Evolutionary conservation across 306 rosid species (phyloP), one percentile per base, ranked within the genome.

Genomic region (Casuarina equisetifolia): DNA sequence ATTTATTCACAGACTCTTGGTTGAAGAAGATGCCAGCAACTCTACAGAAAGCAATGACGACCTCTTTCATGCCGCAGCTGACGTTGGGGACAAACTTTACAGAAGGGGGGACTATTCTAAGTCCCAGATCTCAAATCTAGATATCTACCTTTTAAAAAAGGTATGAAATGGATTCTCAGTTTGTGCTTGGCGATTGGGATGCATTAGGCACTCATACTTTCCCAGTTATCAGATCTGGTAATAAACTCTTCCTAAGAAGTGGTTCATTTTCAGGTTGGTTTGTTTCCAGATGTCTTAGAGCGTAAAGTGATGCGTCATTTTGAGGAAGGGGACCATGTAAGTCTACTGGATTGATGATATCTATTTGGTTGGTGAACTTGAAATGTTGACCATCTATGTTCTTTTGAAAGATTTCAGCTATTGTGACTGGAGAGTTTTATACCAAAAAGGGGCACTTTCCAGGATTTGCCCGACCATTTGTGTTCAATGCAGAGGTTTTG

Each of bases 231-330:
- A 48, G 11, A 48, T 48, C 46, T 17, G 35, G 42, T 13, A 36
- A 25, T 11, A 11, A 17, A 39, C 20, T 36, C 50, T 3, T 40
- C 35, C 5, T 74, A 25, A 77, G 12, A 54, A 17, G 77, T 66
- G 4, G 42, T 74, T 84, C 15, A 9, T 69, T 84, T 78, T 82
- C 84, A 95, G 97, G 98, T 95, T 84, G 98, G 98, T 81, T 54
- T 95, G 76, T 95, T 95, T 88, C 98, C 98, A 62, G 98, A 95
- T 91, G 81, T 95, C 74, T 25, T 95, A 77, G 98, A 95, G 85
- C 90, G 95, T 81, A 95, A 92, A 80, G 96, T 92, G 80, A 82
- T 55, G 72, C 86, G 86, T 12, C 97, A 95, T 86, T 92, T 95
- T 75, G 90, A 92, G 80, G 92, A 95, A 84, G 97, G 98, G 69